Base-by-base conservation (phyloP, 768 basidiomycete species). In the Russula brevipes region DNA sequence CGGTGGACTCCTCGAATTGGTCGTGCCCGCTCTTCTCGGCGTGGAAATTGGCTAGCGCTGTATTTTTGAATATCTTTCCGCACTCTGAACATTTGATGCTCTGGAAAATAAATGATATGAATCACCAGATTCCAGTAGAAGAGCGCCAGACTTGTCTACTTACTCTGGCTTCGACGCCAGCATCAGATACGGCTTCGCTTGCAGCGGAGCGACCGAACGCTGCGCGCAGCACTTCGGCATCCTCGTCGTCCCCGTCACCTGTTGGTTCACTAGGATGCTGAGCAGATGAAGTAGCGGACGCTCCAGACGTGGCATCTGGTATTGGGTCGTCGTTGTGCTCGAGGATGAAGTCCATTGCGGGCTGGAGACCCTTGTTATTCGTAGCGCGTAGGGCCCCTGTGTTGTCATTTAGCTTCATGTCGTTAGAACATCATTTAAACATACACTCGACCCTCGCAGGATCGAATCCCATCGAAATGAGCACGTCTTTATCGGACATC, bases 1-100 rank as follows among this genome's bases (percentile, higher is more conserved):
- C 94, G 0, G 86, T 91, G 1, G 90, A 94, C 71, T 98, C 96
- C 72, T 97, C 95, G 66, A 98, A 98, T 68, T 94, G 87, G 73
- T 93, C 87, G 72, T 99, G 96, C 0, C 96, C 96, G 68, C 86
- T 91, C 78, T 94, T 94, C 74, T 95, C 93, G 0, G 94, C 95
- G 70, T 97, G 95, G 74, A 85, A 96, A 68, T 91, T 91, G 14
- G 92, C 95, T 16, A 96, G 78, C 2, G 90, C 91, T 0, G 90
- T 88, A 68, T 91, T 94, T 70, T 79, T 78, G 80, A 97, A 97
- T 30, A 85, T 79, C 77, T 97, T 97, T 64, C 87, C 84, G 73
- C 94, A 96, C 69, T 88, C 73, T 6, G 85, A 81, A 71, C 91
- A 94, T 75, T 86, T 89, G 77, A 94, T 90, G 71, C 88, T 91